Evolutionary conservation across 306 rosid species (phyloP), one percentile per base, ranked within the genome.

Genomic region (Carpinus fangiana): DNA sequence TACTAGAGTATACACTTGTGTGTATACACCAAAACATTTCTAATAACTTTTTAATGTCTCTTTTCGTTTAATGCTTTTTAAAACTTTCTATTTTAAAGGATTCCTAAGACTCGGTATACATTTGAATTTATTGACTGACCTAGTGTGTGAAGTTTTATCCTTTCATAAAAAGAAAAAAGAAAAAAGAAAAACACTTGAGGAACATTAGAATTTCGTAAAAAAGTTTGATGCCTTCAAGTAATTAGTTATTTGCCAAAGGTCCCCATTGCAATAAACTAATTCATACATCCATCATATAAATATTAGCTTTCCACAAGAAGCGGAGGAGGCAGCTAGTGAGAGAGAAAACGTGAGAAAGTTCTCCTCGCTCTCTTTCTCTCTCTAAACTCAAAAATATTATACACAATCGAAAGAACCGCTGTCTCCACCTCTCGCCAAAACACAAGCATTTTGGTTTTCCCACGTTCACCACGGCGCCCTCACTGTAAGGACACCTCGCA

Each of bases 341-440:
- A 66, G 14, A 72, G 75, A 52, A 26, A 72, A 17, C 38, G 61
- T 47, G 62, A 52, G 23, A 51, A 1, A 48, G 45, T 72, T 72
- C 43, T 31, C 41, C 74, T 21, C 56, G 21, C 38, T 23, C 23
- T 21, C 48, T 12, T 31, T 31, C 18, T 41, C 54, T 36, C 48
- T 69, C 73, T 69, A 64, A 66, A 9, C 72, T 66, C 1, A 4
- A 66, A 65, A 41, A 41, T 38, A 38, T 38, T 66, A 66, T 38
- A 66, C 47, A 10, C 72, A 41, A 66, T 48, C 14, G 46, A 47
- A 52, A 26, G 59, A 50, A 47, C 61, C 45, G 46, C 62, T 52
- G 47, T 31, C 76, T 72, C 61, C 45, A 38, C 17, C 45, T 72
- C 61, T 72, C 61, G 14, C 76, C 43, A 18, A n/a, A 41, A 38